Evolutionary conservation across 148 eudicot genomes (phyloP).

Genomic region (Chenopodium berlandieri): DNA sequence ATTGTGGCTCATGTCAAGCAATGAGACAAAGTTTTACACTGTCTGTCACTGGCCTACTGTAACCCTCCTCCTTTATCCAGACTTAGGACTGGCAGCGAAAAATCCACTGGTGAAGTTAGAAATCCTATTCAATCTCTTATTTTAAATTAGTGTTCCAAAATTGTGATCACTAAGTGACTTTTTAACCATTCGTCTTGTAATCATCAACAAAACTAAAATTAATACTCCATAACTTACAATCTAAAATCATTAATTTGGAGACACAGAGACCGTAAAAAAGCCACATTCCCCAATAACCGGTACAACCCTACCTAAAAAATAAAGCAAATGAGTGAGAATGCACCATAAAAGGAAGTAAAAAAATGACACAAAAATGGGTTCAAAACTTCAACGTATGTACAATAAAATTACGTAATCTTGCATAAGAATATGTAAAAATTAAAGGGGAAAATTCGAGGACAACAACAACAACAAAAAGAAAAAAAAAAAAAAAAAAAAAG

Average conservation of each 20-base stretch:
- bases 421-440: neutral
- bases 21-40: too few relatives aligned
- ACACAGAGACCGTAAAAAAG: neutral
- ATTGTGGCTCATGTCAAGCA: too few relatives aligned
- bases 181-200: too few relatives aligned
- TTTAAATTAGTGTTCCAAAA: too few relatives aligned
- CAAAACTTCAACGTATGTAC: neutral
- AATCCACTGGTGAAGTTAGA: too few relatives aligned
- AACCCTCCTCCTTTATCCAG: too few relatives aligned
- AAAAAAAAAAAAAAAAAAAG: neutral
- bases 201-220: too few relatives aligned
- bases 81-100: too few relatives aligned
- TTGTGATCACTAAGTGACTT: too few relatives aligned
- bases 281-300: neutral
- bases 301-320: neutral
- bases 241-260: neutral
- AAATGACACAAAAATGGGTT: neutral
- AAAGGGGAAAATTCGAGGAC: neutral
- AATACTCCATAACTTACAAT: too few relatives aligned
- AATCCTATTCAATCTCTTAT: too few relatives aligned
- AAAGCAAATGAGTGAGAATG: neutral
- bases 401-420: slow-evolving; percentile 8
- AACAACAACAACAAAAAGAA: neutral
- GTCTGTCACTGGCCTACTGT: too few relatives aligned
- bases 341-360: neutral